These are phyloP conservation scores for Wickerhamomyces bovis DNA, from an alignment of 805 yeast species.

Conservation along the genomic window DNA sequence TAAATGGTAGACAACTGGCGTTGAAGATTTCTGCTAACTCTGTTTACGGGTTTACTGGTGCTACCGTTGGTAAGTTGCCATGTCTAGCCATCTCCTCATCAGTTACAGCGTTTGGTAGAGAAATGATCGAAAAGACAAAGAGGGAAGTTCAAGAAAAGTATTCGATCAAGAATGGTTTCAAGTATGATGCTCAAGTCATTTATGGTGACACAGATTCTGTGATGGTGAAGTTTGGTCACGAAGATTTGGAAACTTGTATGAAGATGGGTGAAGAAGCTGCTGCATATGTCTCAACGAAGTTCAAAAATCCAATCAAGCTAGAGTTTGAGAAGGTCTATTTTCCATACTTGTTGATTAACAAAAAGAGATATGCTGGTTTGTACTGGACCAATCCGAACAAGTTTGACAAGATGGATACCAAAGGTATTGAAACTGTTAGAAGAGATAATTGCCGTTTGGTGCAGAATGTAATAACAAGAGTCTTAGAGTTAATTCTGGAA, in stretches of 20 bases:
- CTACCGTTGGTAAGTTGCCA: conserved; percentile 94
- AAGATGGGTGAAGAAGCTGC: conserved; percentile 93
- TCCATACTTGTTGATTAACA: conserved; percentile 90
- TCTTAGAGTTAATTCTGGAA: conserved; percentile 76
- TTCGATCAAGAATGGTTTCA: conserved; percentile 72
- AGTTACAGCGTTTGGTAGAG: conserved; percentile 92
- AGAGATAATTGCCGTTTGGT: conserved; percentile 96
- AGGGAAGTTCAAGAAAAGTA: conserved; percentile 77
- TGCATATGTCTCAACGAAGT: conserved; percentile 68
- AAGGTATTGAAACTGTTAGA: conserved; percentile 97
- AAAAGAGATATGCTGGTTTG: conserved; percentile 94
- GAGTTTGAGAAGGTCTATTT: conserved; percentile 96
- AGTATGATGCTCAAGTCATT: conserved; percentile 82
- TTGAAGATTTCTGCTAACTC: conserved; percentile 96
- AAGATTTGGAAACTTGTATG: conserved; percentile 81
- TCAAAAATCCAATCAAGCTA: conserved; percentile 81
- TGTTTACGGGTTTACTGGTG: conserved; percentile 98
- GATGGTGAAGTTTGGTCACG: conserved; percentile 93
- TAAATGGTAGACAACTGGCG: conserved; percentile 96
- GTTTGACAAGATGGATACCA: conserved; percentile 95
- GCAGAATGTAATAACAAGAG: conserved; percentile 89
- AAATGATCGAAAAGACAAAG: conserved; percentile 92
- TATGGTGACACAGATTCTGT: conserved; percentile 99
- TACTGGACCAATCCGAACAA: conserved; percentile 94
- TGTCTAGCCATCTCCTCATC: conserved; percentile 95